Conservation (phyloP, 805 yeast species). For the Ogataea angusta region DNA sequence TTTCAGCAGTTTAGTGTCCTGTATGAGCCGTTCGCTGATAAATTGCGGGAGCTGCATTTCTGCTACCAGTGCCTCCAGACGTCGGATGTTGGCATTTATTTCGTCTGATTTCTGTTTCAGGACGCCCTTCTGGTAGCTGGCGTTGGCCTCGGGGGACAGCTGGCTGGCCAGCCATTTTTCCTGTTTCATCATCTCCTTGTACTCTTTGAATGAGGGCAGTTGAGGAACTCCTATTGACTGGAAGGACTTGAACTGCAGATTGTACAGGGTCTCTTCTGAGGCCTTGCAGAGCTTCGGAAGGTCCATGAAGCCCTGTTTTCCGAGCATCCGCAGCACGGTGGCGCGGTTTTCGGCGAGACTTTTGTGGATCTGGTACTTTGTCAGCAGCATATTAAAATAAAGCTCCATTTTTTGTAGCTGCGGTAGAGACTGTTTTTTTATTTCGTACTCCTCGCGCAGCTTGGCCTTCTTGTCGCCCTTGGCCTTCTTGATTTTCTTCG, state of each 20-base stretch:
- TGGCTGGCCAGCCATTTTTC: slow-evolving; percentile 15
- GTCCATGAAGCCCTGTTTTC: slow-evolving; percentile 22
- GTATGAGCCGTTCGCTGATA: slow-evolving; percentile 4
- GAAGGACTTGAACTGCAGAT: slow-evolving; percentile 74
- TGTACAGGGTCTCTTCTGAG: slow-evolving; percentile 39
- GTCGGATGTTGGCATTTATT: slow-evolving; percentile 6
- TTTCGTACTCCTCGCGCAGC: slow-evolving; percentile 24
- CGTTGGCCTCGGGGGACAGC: slow-evolving; percentile 12
- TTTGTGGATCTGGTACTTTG: slow-evolving; percentile 14
- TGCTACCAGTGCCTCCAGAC: slow-evolving; percentile 8
- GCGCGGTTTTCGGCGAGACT: slow-evolving; percentile 22
- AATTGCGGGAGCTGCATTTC: slow-evolving; percentile 10
- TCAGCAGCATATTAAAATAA: slow-evolving; percentile 14
- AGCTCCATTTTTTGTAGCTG: slow-evolving; percentile 13
- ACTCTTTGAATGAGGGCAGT: slow-evolving; percentile 48
- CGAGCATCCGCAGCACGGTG: slow-evolving; percentile 25
- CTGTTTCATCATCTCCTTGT: slow-evolving; percentile 18
- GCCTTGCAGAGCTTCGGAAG: slow-evolving; percentile 30
- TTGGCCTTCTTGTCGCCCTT: slow-evolving; percentile 26
- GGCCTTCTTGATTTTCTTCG: slow-evolving; percentile 26
- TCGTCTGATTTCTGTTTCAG: slow-evolving; percentile 20
- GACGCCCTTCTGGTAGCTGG: slow-evolving; percentile 13
- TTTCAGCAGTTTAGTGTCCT: slow-evolving; percentile 17
- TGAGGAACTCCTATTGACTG: slow-evolving; percentile 77
- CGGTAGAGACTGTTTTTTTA: slow-evolving; percentile 9